Conservation (phyloP, 768 basidiomycete genomes). For the Mycena indigotica region DNA sequence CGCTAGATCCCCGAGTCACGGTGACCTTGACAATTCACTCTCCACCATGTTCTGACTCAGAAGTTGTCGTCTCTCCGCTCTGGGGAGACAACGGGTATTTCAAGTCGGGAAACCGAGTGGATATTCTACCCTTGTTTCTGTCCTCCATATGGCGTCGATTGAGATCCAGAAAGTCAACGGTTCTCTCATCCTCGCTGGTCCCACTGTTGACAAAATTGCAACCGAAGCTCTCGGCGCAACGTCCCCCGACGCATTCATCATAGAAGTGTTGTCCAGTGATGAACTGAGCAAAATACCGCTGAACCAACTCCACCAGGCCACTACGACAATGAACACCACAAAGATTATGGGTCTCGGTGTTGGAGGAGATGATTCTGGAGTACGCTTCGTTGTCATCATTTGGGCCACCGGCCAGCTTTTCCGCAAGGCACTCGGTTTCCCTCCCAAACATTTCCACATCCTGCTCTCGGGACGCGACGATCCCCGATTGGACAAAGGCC, state of each 20-base stretch:
- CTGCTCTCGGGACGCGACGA: slow-evolving; percentile 45
- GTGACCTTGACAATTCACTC: too few relatives aligned
- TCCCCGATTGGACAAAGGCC: slow-evolving; percentile 50
- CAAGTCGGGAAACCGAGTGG: too few relatives aligned
- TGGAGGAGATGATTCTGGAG: slow-evolving; percentile 36
- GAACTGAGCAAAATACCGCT: slow-evolving; percentile 15
- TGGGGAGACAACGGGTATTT: too few relatives aligned
- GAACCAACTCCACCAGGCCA: slow-evolving; percentile 16
- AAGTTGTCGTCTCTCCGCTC: too few relatives aligned
- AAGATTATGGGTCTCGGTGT: slow-evolving; percentile 42
- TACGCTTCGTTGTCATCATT: slow-evolving; percentile 53
- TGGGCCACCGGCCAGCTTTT: slow-evolving; percentile 57
- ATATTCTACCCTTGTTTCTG: background rate
- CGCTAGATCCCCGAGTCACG: too few relatives aligned
- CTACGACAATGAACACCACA: slow-evolving; percentile 5
- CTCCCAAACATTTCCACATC: slow-evolving; percentile 59
- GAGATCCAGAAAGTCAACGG: background rate
- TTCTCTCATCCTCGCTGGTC: background rate
- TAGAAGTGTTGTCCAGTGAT: slow-evolving; percentile 5
- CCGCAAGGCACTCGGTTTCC: slow-evolving; percentile 50
- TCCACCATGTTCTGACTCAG: background rate
- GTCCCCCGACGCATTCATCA: background rate
- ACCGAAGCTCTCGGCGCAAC: background rate
- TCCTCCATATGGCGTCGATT: too few relatives aligned
- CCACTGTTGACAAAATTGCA: slow-evolving; percentile 13